These are phyloP conservation scores for Mrakia hoshinonis DNA, from an alignment of 768 basidiomycete species.

Conservation along the genomic window DNA sequence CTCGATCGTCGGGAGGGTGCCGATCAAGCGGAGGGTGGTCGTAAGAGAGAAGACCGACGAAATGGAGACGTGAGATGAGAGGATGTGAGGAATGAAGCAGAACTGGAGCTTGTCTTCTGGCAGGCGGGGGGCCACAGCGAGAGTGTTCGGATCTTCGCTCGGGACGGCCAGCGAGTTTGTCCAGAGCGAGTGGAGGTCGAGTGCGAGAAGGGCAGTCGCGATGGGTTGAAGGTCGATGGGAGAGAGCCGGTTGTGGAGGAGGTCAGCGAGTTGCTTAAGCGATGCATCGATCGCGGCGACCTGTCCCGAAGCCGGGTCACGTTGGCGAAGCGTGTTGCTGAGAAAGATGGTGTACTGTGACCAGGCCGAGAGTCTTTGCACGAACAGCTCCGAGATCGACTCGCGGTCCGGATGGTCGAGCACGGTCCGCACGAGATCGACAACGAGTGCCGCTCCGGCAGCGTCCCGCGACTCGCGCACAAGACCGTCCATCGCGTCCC, in stretches of 20 bases:
- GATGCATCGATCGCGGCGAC: conserved; percentile 7
- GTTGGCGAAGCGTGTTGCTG: neutral
- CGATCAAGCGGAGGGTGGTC: neutral
- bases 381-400: conserved; percentile 10
- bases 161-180: neutral
- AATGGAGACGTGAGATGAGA: conserved; percentile 17
- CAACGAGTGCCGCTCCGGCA: neutral
- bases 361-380: conserved; percentile 8
- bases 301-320: neutral
- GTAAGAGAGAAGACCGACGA: conserved; percentile 11
- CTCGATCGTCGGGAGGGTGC: conserved; percentile 12
- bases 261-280: neutral
- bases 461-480: neutral
- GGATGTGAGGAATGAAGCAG: conserved; percentile 13
- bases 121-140: neutral
- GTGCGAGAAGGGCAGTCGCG: neutral
- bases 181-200: conserved; percentile 14
- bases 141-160: neutral
- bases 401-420: neutral
- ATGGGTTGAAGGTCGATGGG: neutral
- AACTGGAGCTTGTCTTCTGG: neutral
- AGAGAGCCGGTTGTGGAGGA: conserved; percentile 12
- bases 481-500: conserved; percentile 15
- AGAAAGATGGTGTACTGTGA: conserved; percentile 17
- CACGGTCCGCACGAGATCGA: conserved; percentile 1